Percentiles rank a stretch among this genome's conserved stretches.
These are phyloP conservation scores for Aspergillus sp. DNA, from an alignment of 2,329 filamentous ascomycete genomes.

Conservation along the genomic window DNA sequence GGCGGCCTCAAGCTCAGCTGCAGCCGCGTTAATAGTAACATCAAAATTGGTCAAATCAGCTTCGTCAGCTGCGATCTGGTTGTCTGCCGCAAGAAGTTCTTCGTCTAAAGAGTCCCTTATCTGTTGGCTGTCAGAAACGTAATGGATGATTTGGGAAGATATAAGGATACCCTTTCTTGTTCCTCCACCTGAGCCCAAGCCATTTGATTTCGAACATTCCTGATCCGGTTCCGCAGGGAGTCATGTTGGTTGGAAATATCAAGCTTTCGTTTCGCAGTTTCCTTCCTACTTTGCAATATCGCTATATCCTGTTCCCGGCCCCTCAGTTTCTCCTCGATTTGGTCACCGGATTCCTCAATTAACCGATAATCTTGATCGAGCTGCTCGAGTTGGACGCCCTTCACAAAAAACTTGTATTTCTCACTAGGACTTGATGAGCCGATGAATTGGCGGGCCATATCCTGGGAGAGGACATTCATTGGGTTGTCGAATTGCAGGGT, in stretches of 20 bases:
- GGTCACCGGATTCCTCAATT: conserved; percentile 75
- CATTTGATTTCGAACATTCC: conserved; percentile 64
- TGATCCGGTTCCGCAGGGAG: conserved; percentile 62
- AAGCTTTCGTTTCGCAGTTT: conserved; percentile 65
- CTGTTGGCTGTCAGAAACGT: conserved; percentile 23
- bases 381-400: conserved; percentile 89
- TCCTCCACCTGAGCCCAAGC: conserved; percentile 87
- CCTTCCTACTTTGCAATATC: conserved; percentile 57
- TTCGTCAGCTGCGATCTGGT: conserved; percentile 53
- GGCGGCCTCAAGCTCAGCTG: conserved; percentile 42
- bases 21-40: conserved; percentile 47
- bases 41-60: conserved; percentile 48
- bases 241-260: conserved; percentile 67
- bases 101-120: conserved; percentile 38
- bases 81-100: conserved; percentile 40
- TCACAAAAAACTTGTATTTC: conserved; percentile 96
- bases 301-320: conserved; percentile 65
- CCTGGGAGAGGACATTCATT: conserved; percentile 91
- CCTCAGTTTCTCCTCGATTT: conserved; percentile 65
- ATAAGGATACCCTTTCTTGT: conserved; percentile 59
- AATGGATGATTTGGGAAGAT: not conserved
- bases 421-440: conserved; percentile 77
- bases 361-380: conserved; percentile 88
- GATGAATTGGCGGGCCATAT: conserved; percentile 90
- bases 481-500: conserved; percentile 95